Base-by-base conservation (phyloP, 768 basidiomycete species). In the Leccinum subgranulosum region DNA sequence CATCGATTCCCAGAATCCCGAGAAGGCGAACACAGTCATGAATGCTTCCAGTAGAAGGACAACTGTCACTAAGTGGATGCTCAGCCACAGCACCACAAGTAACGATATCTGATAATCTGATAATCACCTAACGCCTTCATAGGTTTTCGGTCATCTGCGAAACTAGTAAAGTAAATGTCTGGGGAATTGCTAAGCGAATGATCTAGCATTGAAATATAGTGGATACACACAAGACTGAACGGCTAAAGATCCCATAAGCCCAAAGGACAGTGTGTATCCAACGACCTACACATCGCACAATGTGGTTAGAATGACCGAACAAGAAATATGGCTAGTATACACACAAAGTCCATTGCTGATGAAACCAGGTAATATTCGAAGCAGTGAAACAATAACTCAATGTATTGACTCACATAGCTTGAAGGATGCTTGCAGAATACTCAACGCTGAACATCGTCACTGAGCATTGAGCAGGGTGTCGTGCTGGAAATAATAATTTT, bases 151-250 rank as follows among this genome's bases (percentile, higher is more conserved):
- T 67, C 65, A 17, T 64, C 55, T n/a, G 52, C 4, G 19, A 68
- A 67, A 51, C 31, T 53, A 17, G 52, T 54, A 36, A 62, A 63
- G 29, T 67, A 67, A 23, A 68, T 53, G 34, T 60, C 66, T 68
- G 15, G 25, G 47, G 23, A 6, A 28, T 8, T 27, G 6, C 15
- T 52, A 21, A 29, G 33, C 2, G 31, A 12, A 14, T 14, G 31
- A 33, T 14, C 31, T 25, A 25, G 10, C 11, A 11, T 21, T n/a
- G 17, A 4, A 6, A 27, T 23, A 8, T 27, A 6, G 4, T 8
- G 31, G 12, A 27, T 25, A 51, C 61, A 17, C 27, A 67, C 64
- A 59, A 1, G 58, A 50, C 25, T 25, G 25, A 4, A 25, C 25
- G 3, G 25, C 25, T 25, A 25, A 25, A 25, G 25, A 25, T 25